Percentiles rank a stretch among this genome's conserved stretches.
Evolutionary conservation across 352 stramenopile genomes (phyloP).

Genomic region (Hyaloperonospora brassicae): DNA sequence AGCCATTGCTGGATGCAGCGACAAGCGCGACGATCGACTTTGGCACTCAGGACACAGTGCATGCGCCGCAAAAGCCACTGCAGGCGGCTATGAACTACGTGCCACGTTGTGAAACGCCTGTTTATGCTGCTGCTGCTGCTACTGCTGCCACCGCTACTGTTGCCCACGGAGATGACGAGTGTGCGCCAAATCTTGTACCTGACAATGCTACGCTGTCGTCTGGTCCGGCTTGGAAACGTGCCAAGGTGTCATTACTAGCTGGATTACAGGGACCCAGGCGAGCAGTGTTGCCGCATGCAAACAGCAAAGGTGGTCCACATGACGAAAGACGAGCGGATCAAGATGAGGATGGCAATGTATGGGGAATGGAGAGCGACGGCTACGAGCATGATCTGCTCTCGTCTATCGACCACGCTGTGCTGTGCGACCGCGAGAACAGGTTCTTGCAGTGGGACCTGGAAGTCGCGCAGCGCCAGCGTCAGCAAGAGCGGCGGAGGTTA

Average conservation of each 20-base stretch:
- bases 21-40: too few species aligned
- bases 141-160: slow-evolving; percentile 46
- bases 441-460: slow-evolving; percentile 73
- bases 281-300: slow-evolving; percentile 8
- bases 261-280: slow-evolving; percentile 9
- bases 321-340: slow-evolving; percentile 34
- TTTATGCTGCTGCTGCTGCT: too few species aligned
- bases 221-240: slow-evolving; percentile 24
- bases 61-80: too few species aligned
- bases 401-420: slow-evolving; percentile 69
- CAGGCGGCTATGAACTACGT: too few species aligned
- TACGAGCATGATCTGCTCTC: slow-evolving; percentile 65
- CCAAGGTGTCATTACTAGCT: slow-evolving; percentile 21
- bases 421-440: slow-evolving; percentile 76
- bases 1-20: too few species aligned
- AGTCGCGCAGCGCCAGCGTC: slow-evolving; percentile 36
- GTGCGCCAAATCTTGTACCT: slow-evolving; percentile 19
- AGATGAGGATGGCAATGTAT: slow-evolving; percentile 55
- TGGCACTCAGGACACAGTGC: too few species aligned
- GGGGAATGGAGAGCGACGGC: slow-evolving; percentile 62
- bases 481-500: slow-evolving; percentile 25
- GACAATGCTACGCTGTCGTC: slow-evolving; percentile 7
- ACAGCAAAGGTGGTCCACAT: slow-evolving; percentile 22
- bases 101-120: too few species aligned
- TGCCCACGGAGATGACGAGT: slow-evolving; percentile 42